Percentiles rank a stretch among this genome's conserved stretches.
Evolutionary conservation across 768 basidiomycete genomes (phyloP).

Genomic region (Pulveroboletus frians): DNA sequence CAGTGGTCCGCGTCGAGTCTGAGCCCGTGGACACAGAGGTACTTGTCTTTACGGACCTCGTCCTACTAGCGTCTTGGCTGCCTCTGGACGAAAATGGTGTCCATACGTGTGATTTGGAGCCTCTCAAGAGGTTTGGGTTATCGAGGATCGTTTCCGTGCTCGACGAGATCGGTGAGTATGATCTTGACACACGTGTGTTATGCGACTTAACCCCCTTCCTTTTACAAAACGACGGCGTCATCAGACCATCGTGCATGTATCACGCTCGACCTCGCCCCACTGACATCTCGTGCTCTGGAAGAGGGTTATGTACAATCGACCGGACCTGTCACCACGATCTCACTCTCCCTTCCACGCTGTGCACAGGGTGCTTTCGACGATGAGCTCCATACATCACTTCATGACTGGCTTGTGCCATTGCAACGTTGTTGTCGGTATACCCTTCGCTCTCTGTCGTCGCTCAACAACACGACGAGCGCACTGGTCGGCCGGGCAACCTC

Average conservation of each 20-base stretch:
- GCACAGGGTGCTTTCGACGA: not conserved
- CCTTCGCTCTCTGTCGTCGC: slow-evolving; percentile 36
- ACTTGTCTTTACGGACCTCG: slow-evolving; percentile 64
- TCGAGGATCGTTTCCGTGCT: slow-evolving; percentile 44
- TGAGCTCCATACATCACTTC: slow-evolving; percentile 2
- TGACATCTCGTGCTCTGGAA: slow-evolving; percentile 37
- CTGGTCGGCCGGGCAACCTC: slow-evolving; percentile 26
- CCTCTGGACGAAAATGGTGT: slow-evolving; percentile 18
- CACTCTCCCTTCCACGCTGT: slow-evolving; percentile 32
- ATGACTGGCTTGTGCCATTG: slow-evolving; percentile 47
- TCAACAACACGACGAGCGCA: slow-evolving; percentile 22
- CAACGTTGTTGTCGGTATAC: slow-evolving; percentile 49
- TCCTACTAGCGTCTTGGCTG: slow-evolving; percentile 45
- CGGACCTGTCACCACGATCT: slow-evolving; percentile 32
- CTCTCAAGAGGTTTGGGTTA: slow-evolving; percentile 44
- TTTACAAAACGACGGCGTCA: not conserved
- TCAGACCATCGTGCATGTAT: slow-evolving; percentile 32
- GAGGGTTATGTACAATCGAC: slow-evolving; percentile 33
- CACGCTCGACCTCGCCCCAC: slow-evolving; percentile 47
- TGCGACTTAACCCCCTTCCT: not conserved
- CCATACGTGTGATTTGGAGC: slow-evolving; percentile 34
- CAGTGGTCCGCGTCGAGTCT: slow-evolving; percentile 24
- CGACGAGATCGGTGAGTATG: slow-evolving; percentile 29
- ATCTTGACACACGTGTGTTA: not conserved
- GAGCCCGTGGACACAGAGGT: slow-evolving; percentile 30